Percentiles rank a stretch among this genome's conserved stretches.
Conservation (phyloP, 139 green algal species). For the Volvox reticuliferus region DNA sequence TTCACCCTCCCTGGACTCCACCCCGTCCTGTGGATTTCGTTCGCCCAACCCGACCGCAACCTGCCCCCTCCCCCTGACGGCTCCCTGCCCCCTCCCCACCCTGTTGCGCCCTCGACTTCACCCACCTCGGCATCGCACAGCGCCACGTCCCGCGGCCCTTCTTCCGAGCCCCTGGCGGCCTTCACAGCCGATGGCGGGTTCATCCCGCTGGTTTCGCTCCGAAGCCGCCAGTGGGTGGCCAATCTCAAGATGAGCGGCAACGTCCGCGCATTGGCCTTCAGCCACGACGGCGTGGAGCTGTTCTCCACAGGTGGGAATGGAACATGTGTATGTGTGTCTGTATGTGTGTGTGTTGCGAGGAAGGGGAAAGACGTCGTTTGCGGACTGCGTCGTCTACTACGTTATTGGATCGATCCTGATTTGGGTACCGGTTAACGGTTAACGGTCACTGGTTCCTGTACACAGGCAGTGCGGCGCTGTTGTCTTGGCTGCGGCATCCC, state of each 20-base stretch:
- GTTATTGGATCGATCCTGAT: too few relatives aligned
- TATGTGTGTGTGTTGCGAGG: too few relatives aligned
- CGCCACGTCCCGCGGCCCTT: neutral
- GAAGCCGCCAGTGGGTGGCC: slow-evolving; percentile 76
- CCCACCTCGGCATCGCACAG: neutral
- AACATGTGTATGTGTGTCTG: too few relatives aligned
- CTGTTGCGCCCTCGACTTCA: neutral
- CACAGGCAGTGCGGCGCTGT: too few relatives aligned
- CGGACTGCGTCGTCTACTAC: too few relatives aligned
- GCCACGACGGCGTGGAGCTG: slow-evolving; percentile 75
- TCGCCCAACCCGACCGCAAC: neutral
- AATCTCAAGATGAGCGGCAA: slow-evolving; percentile 90
- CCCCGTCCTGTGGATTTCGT: neutral
- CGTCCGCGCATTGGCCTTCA: slow-evolving; percentile 83
- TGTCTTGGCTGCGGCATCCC: too few relatives aligned
- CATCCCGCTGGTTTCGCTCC: slow-evolving; percentile 84
- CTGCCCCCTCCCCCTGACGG: too few relatives aligned
- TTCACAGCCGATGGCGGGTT: slow-evolving; percentile 84
- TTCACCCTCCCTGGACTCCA: too few relatives aligned
- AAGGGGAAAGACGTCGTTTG: too few relatives aligned
- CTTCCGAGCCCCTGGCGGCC: slow-evolving; percentile 67
- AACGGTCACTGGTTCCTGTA: too few relatives aligned
- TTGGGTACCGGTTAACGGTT: too few relatives aligned
- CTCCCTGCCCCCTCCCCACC: too few relatives aligned
- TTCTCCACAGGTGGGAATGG: slow-evolving; percentile 70